A percentile compares a stretch with the other conserved stretches of the same genome.
Conservation (phyloP, 2,329 filamentous ascomycete genomes). For the Metarhizium rileyi region DNA sequence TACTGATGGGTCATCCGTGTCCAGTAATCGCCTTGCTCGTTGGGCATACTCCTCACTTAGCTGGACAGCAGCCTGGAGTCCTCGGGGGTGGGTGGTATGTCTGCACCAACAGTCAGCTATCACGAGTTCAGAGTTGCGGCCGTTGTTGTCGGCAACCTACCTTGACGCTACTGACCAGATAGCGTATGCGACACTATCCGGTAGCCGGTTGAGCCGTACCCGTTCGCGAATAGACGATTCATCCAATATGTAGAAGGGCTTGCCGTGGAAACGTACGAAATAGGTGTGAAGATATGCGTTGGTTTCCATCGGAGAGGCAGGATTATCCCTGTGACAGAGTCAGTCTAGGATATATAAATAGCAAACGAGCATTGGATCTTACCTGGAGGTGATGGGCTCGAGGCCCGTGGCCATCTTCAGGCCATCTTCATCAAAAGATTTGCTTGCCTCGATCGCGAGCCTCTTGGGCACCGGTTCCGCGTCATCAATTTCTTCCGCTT, state of each 20-base stretch:
- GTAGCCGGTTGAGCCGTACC: conserved; percentile 58
- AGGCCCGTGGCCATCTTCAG: neutral
- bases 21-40: conserved; percentile 60
- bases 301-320: conserved; percentile 38
- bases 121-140: conserved; percentile 2
- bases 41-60: conserved; percentile 64
- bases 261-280: conserved; percentile 69
- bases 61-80: conserved; percentile 56
- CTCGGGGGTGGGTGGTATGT: conserved; percentile 58
- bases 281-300: conserved; percentile 67
- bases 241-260: conserved; percentile 73
- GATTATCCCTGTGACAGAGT: conserved; percentile 29
- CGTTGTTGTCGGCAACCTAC: conserved; percentile 27
- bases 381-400: neutral
- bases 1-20: conserved; percentile 72
- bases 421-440: conserved; percentile 10
- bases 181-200: conserved; percentile 41
- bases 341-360: neutral
- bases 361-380: neutral
- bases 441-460: conserved; percentile 24
- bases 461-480: conserved; percentile 33
- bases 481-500: conserved; percentile 1
- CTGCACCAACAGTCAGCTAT: conserved; percentile 20
- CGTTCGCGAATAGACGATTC: conserved; percentile 65
- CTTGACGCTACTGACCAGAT: conserved; percentile 54